Evolutionary conservation across 176 grass and related monocot genomes (phyloP).

Genomic region (Aegilops longissima): DNA sequence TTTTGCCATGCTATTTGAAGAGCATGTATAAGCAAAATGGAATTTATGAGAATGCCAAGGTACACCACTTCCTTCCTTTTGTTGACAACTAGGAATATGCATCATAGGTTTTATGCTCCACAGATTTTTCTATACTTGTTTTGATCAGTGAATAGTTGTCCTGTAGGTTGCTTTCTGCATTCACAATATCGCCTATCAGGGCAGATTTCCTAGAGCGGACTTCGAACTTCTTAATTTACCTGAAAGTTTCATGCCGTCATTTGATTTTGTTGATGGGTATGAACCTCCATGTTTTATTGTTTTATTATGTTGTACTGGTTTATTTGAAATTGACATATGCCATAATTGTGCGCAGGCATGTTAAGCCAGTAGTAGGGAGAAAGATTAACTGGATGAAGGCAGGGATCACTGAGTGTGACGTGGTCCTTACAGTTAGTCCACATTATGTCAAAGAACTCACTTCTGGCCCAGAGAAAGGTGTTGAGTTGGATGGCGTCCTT

Average conservation of each 20-base stretch:
- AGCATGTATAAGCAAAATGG: constrained; percentile 73
- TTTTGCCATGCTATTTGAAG: constrained; percentile 84
- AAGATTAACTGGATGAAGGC: constrained; percentile 96
- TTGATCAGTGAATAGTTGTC: constrained; percentile 21
- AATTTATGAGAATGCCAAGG: constrained; percentile 86
- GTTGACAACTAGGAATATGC: constrained; percentile 1
- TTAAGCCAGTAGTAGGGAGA: constrained; percentile 64
- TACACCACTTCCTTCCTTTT: constrained; percentile 8
- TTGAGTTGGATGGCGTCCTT: constrained; percentile 68
- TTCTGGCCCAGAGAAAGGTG: constrained; percentile 64
- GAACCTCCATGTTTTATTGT: constrained; percentile 1
- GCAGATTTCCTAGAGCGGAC: constrained; percentile 68
- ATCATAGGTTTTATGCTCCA: constrained; percentile 21
- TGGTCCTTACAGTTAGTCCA: constrained; percentile 81
- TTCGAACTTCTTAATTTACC: constrained; percentile 84
- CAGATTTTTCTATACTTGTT: not conserved
- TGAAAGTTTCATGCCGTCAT: constrained; percentile 69
- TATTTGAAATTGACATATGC: not conserved
- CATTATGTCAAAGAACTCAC: constrained; percentile 90
- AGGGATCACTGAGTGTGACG: constrained; percentile 71
- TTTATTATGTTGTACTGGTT: constrained; percentile 12
- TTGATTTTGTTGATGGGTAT: constrained; percentile 95
- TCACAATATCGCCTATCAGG: constrained; percentile 95
- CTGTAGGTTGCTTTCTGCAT: constrained; percentile 97
- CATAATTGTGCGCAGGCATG: constrained; percentile 45